Evolutionary conservation across 176 grass and related monocot species (phyloP), one percentile per base, ranked within the genome.

Genomic region (Carex myosuroides): DNA sequence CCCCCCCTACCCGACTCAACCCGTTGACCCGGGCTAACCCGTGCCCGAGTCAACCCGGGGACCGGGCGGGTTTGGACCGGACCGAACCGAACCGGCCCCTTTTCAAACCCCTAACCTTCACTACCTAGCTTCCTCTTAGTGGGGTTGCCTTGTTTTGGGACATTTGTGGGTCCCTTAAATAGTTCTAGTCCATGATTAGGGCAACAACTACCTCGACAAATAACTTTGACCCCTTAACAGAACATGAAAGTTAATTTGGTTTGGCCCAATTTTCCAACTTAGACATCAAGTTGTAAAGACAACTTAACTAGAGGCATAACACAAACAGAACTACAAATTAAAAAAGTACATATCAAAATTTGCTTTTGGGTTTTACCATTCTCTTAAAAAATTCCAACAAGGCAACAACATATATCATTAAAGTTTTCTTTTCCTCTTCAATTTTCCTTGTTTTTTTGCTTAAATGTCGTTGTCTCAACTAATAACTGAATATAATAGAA

Each of bases 121-220:
- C n/a, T n/a, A 39, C 37, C 11, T 24, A 26, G 0, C 26, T 81
- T 81, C 58, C 56, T 64, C 33, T 59, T 12, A 81, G 58, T 81
- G 58, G 22, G 79, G 79, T 14, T 64, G 16, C 29, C n/a, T 81
- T 59, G 26, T 3, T 42, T 39, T 58, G 22, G 55, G 18, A 64
- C 79, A 81, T 81, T 81, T 81, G 58, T 81, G 17, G 79, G 33
- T 59, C 60, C 79, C 18, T 3, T 41, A 22, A 63, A 64, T 81
- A 81, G 79, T 81, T 81, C 22, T 61, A 79, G 2, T 60, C 79
- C 58, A 81, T 46, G n/a, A 81, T 81, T 64, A 64, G 18, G 44
- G 79, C 59, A 76, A 63, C 79, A 81, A 63, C 79, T 81, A 81
- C 78, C 57, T 46, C 58, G 64, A 64, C 57, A 81, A 64, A 42